Percentiles rank a stretch among this genome's conserved stretches.
Conservation (phyloP, 331 rosid genomes). For the Cucumis variabilis region DNA sequence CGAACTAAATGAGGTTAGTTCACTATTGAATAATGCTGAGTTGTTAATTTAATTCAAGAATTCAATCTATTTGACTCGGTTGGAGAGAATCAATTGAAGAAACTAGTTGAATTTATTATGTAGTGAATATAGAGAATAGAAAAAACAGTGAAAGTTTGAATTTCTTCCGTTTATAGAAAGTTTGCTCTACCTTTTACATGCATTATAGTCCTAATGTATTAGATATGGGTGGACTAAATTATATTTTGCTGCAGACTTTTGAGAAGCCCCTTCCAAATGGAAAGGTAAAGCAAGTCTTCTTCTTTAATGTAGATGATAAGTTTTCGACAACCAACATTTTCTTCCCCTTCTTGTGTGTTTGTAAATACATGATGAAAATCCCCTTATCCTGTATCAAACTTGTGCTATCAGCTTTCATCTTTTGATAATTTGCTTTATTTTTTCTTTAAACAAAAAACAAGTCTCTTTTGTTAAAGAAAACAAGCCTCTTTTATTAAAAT, state of each 20-base stretch:
- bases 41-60: background rate
- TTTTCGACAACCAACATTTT: background rate
- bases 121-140: background rate
- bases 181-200: background rate
- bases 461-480: too few relatives aligned
- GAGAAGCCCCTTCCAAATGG: constrained; percentile 65
- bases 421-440: background rate
- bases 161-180: background rate
- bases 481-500: too few relatives aligned
- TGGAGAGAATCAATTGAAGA: background rate
- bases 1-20: background rate
- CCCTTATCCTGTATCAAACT: background rate
- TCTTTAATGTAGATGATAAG: constrained; percentile 93
- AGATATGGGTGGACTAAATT: background rate
- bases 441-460: too few relatives aligned
- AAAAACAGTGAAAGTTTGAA: background rate
- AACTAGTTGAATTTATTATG: background rate
- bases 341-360: background rate
- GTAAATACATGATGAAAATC: background rate
- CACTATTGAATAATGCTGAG: background rate
- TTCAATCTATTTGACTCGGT: background rate
- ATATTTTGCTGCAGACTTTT: constrained; percentile 51
- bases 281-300: constrained; percentile 74
- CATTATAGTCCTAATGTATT: background rate
- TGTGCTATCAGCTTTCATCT: background rate